Percentiles rank a stretch among this genome's conserved stretches.
phyloP scores from a whole-genome alignment of 805 yeast genomes.

The Jamesozyma lodderae region DNA sequence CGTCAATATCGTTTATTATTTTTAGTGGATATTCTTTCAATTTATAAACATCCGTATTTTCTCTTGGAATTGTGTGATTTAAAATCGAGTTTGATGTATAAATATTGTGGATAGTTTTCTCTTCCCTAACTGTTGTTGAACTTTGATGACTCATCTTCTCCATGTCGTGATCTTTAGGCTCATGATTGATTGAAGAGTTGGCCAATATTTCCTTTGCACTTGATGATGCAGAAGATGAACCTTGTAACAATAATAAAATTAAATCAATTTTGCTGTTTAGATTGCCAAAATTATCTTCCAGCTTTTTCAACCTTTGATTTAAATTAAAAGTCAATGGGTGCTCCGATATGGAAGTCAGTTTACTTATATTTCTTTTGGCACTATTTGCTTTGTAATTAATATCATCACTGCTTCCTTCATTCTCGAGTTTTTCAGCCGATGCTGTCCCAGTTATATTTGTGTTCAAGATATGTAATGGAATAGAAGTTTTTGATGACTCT shows the following conservation, averaged over 20 bases:
- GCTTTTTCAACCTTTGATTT: constrained; percentile 14
- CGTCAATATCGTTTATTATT: constrained; percentile 33
- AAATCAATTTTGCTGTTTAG: constrained; percentile 18
- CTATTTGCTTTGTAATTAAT: too few species aligned
- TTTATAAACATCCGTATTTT: constrained; percentile 9
- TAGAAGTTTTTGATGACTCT: constrained; percentile 5
- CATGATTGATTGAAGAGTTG: background rate
- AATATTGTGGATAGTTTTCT: too few species aligned
- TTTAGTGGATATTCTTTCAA: constrained; percentile 33
- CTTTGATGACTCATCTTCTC: background rate
- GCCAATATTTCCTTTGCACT: constrained; percentile 4
- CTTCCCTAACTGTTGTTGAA: background rate
- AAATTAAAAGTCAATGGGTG: constrained; percentile 3
- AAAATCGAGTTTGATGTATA: too few species aligned
- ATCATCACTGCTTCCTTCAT: background rate
- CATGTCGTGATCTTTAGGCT: background rate
- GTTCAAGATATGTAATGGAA: background rate
- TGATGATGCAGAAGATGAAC: constrained; percentile 10
- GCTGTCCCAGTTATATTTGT: too few species aligned
- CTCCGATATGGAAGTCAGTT: too few species aligned
- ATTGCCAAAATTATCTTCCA: constrained; percentile 21
- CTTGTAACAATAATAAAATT: constrained; percentile 15
- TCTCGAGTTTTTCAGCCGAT: background rate
- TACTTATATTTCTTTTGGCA: too few species aligned
- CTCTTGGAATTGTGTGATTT: too few species aligned